Base-by-base conservation (phyloP, 2,329 filamentous ascomycete genomes). In the Claviceps sp. region DNA sequence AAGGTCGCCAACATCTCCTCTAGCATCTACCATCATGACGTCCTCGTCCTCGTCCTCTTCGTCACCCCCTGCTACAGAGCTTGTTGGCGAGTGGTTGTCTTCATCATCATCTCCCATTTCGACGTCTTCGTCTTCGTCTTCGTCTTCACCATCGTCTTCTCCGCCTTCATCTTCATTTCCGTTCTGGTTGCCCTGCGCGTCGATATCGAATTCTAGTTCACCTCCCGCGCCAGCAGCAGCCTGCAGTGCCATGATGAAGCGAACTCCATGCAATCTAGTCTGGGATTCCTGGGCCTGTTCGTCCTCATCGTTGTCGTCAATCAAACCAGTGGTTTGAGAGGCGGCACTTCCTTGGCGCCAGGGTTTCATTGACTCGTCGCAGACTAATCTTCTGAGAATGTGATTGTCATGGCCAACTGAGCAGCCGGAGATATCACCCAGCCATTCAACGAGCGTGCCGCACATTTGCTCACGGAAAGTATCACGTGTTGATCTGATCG, bases 391-490 rank as follows among this genome's bases (percentile, higher is more conserved):
- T 40, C 89, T 80, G 44, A 98, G 72, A 18, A 97, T 81, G 54
- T 86, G 76, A 55, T 82, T 79, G 62, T 98, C 88, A 37, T 81
- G 74, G 1, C 88, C 88, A 47, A 95, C 86, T 50, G 82, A 85
- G 67, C 90, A 96, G 34, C 89, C 89, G 7, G 89, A 81, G 61
- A 98, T 94, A 66, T 98, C 94, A 50, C 84, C 79, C 20, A 98
- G 77, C 94, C 94, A 98, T 61, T 96, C 90, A 51, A 98, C 85
- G 55, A 98, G 91, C 16, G 89, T 88, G n/a, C 87, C 89, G 61
- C 90, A 96, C 94, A 98, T 98, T 65, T 97, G 87, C 65, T 98
- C 93, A 54, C 93, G 80, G 70, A 97, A 98, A 0, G 89, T 97
- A 68, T 98, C 93, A 59, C 94, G 80, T 5, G 93, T 82, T 9